These are phyloP conservation scores for Ormosia emarginata DNA, from an alignment of 306 rosid species.

Conservation along the genomic window DNA sequence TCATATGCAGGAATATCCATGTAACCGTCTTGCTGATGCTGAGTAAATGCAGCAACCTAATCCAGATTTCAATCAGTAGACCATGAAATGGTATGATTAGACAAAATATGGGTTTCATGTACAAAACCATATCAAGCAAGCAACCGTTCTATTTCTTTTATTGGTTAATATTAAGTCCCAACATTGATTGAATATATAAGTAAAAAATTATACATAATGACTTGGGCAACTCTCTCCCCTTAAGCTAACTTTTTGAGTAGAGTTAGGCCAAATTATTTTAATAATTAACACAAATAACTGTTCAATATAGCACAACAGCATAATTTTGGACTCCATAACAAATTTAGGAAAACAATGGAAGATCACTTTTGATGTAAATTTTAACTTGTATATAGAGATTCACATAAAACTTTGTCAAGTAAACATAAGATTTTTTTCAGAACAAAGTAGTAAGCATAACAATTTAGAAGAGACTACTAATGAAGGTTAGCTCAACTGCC, in stretches of 20 bases:
- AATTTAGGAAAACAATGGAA: neutral
- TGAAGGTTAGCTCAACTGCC: no score
- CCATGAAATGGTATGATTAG: neutral
- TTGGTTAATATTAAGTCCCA: no score
- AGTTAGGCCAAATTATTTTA: no score
- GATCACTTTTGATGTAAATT: neutral
- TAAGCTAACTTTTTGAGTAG: no score
- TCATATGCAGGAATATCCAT: slow-evolving; percentile 46
- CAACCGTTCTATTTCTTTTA: neutral
- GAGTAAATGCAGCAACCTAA: slow-evolving; percentile 47
- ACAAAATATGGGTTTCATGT: neutral
- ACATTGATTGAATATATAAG: no score
- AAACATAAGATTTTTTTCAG: neutral
- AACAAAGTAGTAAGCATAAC: neutral
- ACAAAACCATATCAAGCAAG: slow-evolving; percentile 17
- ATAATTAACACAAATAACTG: neutral
- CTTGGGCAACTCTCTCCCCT: no score
- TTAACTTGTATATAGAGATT: neutral
- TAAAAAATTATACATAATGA: no score
- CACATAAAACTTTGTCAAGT: neutral
- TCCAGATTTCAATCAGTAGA: slow-evolving; percentile 23
- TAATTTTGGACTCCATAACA: neutral
- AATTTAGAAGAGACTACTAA: neutral
- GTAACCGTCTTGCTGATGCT: slow-evolving; percentile 27
- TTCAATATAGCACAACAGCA: neutral